Conservation (phyloP, 2,329 filamentous ascomycete species). For the Aspergillus sp. region DNA sequence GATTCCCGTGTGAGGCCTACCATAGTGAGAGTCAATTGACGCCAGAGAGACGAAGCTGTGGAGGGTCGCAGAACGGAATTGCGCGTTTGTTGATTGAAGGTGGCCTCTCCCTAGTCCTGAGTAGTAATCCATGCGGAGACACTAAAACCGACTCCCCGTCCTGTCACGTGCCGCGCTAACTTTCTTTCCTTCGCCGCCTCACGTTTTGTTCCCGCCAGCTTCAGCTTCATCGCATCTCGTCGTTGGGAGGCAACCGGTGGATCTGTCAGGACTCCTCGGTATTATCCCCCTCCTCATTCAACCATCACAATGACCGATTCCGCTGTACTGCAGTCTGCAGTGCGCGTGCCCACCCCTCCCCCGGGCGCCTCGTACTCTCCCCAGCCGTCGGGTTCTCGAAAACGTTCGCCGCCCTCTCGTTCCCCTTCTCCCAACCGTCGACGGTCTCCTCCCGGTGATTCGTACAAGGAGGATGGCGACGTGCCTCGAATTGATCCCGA, state of each 20-base stretch:
- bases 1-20: background rate
- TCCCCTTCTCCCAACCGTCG: constrained; percentile 54
- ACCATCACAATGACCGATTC: constrained; percentile 41
- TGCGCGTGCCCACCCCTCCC: constrained; percentile 59
- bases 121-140: constrained; percentile 9
- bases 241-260: constrained; percentile 2
- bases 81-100: no score
- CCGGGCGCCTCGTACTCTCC: constrained; percentile 49
- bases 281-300: background rate
- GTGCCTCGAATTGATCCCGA: constrained; percentile 52
- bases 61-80: background rate
- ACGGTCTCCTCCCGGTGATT: constrained; percentile 44
- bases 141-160: constrained; percentile 19
- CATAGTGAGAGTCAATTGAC: background rate
- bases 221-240: constrained; percentile 7
- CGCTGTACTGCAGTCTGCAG: constrained; percentile 54
- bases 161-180: background rate
- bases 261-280: constrained; percentile 2
- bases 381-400: constrained; percentile 51
- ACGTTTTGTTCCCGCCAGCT: constrained; percentile 7
- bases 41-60: background rate
- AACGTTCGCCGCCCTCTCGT: constrained; percentile 56
- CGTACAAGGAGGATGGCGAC: constrained; percentile 33
- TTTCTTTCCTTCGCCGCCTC: constrained; percentile 12
- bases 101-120: no score